Conservation (phyloP, 495 filamentous ascomycete species). For the Penicillium flavigenum region DNA sequence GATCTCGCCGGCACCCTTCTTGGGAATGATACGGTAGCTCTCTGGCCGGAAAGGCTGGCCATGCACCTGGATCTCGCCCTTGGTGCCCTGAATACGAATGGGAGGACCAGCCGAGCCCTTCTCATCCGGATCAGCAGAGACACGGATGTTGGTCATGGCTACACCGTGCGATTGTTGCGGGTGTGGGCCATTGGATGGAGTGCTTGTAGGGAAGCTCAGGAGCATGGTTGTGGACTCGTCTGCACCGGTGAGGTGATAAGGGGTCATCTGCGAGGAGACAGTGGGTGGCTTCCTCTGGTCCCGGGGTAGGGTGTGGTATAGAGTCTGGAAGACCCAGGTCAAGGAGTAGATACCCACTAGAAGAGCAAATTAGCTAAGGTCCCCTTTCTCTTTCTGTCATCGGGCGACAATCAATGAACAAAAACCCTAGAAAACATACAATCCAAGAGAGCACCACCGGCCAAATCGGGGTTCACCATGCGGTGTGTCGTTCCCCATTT, state of each 20-base stretch:
- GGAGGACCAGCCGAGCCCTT: slow-evolving; percentile 61
- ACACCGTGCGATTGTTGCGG: slow-evolving; percentile 61
- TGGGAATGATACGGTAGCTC: slow-evolving; percentile 58
- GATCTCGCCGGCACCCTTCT: slow-evolving; percentile 43
- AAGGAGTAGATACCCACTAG: slow-evolving; percentile 82
- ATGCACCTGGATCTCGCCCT: slow-evolving; percentile 83
- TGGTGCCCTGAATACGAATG: slow-evolving; percentile 79
- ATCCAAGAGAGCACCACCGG: slow-evolving; percentile 81
- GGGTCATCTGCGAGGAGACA: slow-evolving; percentile 65
- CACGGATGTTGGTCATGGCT: slow-evolving; percentile 72
- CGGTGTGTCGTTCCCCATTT: slow-evolving; percentile 60
- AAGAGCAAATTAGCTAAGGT: neutral
- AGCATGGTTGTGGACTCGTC: slow-evolving; percentile 83
- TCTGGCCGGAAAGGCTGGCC: slow-evolving; percentile 70
- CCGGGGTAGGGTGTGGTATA: slow-evolving; percentile 76
- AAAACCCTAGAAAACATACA: slow-evolving; percentile 37
- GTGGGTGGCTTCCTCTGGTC: slow-evolving; percentile 52
- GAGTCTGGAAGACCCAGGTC: slow-evolving; percentile 90
- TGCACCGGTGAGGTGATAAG: slow-evolving; percentile 74
- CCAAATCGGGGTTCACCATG: slow-evolving; percentile 85
- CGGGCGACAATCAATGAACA: neutral
- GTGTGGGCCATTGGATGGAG: slow-evolving; percentile 41
- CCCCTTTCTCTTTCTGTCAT: neutral
- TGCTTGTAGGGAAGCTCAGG: slow-evolving; percentile 68
- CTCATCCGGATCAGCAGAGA: slow-evolving; percentile 65